Percentiles rank a stretch among this genome's conserved stretches.
Evolutionary conservation across 2,329 filamentous ascomycete genomes (phyloP).

Genomic region (Aspergillus udagawae): DNA sequence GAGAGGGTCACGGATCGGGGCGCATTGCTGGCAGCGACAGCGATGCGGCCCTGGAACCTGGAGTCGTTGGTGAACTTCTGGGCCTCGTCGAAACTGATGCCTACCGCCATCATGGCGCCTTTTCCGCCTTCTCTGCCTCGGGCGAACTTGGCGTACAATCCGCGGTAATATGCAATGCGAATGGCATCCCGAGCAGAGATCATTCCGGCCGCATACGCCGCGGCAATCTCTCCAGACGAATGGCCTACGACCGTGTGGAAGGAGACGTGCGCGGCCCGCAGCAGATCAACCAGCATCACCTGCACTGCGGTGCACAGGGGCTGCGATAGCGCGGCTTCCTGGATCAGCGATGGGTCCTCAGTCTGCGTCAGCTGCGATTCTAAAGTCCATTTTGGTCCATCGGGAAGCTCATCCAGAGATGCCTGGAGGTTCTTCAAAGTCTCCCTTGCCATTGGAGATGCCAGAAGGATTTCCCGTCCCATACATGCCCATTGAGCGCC

Average conservation of each 20-base stretch:
- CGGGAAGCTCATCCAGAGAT: slow-evolving; percentile 14
- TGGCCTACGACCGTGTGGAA: slow-evolving; percentile 45
- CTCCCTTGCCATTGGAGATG: slow-evolving; percentile 5
- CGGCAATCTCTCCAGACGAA: slow-evolving; percentile 51
- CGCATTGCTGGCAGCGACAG: slow-evolving; percentile 39
- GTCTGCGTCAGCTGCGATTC: slow-evolving; percentile 15
- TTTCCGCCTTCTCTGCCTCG: slow-evolving; percentile 6
- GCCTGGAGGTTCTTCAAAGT: slow-evolving; percentile 14
- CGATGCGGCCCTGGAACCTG: slow-evolving; percentile 24
- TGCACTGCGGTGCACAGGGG: slow-evolving; percentile 25
- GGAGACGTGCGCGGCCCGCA: slow-evolving; percentile 28
- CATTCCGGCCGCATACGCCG: slow-evolving; percentile 48
- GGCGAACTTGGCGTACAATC: slow-evolving; percentile 27
- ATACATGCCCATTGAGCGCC: slow-evolving; percentile 4
- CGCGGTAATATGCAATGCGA: slow-evolving; percentile 45
- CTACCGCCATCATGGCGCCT: slow-evolving; percentile 50
- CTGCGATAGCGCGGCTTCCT: slow-evolving; percentile 22
- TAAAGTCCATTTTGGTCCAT: slow-evolving; percentile 20
- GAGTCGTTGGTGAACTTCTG: slow-evolving; percentile 21
- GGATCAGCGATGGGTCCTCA: slow-evolving; percentile 13
- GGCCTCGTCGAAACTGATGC: slow-evolving; percentile 36
- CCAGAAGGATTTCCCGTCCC: background rate
- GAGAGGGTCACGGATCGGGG: slow-evolving; percentile 43
- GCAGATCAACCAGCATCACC: slow-evolving; percentile 23
- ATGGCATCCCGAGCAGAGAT: slow-evolving; percentile 43